phyloP scores from a whole-genome alignment of 306 rosid species.

The Malus sieversii region DNA sequence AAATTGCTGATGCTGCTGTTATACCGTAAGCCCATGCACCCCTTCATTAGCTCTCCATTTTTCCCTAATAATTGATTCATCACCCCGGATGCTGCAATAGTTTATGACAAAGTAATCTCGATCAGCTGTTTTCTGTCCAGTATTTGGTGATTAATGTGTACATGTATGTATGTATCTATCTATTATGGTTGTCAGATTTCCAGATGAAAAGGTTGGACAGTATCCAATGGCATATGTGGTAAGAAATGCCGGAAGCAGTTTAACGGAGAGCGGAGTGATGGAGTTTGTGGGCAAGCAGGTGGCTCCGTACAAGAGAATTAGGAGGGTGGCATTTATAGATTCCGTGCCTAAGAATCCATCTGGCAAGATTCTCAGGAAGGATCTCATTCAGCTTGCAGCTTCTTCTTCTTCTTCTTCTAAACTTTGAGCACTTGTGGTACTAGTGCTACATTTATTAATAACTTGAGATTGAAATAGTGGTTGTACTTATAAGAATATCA shows the following conservation, averaged over 20 bases:
- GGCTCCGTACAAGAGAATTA: constrained; percentile 79
- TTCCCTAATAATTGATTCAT: too few relatives aligned
- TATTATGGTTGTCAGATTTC: constrained; percentile 34
- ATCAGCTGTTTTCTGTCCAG: too few relatives aligned
- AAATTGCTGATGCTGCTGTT: constrained; percentile 76
- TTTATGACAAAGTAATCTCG: too few relatives aligned
- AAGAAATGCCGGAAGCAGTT: constrained; percentile 46
- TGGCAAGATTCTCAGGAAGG: constrained; percentile 95
- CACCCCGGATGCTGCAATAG: too few relatives aligned
- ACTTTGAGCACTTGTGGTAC: constrained; percentile 25
- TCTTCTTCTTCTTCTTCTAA: constrained; percentile 64
- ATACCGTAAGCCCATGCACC: constrained; percentile 57
- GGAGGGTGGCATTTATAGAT: constrained; percentile 68
- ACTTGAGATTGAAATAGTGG: too few relatives aligned
- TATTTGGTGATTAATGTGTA: neutral
- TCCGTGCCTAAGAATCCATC: constrained; percentile 83
- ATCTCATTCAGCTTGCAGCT: constrained; percentile 74
- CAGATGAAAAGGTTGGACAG: constrained; percentile 86
- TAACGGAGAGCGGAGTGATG: constrained; percentile 55
- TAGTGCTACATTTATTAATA: too few relatives aligned
- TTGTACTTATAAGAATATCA: too few relatives aligned
- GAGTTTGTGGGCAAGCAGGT: constrained; percentile 68
- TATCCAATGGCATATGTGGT: constrained; percentile 82
- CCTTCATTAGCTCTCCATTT: too few relatives aligned
- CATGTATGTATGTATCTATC: too few relatives aligned